phyloP scores from a whole-genome alignment of 805 yeast species.

The Cyberlindnera bimundalis region DNA sequence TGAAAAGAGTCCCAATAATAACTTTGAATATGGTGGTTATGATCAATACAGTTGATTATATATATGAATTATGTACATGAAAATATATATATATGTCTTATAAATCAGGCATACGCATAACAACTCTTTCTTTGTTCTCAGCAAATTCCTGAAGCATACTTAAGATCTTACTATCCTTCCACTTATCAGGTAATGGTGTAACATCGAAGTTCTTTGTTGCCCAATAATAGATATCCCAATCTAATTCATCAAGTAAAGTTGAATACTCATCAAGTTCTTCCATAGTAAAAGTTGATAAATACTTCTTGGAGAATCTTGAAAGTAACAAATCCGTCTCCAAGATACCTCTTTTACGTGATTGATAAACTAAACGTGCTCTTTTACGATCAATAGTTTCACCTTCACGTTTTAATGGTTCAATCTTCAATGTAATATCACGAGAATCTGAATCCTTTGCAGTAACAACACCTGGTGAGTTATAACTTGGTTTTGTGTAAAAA shows the following conservation, averaged over 20 bases:
- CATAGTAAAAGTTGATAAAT: constrained; percentile 53
- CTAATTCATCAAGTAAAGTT: constrained; percentile 82
- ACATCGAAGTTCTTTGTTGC: constrained; percentile 79
- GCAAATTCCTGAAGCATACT: constrained; percentile 66
- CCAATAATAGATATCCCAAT: constrained; percentile 99
- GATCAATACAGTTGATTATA: constrained; percentile 30
- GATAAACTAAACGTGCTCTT: constrained; percentile 86
- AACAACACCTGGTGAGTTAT: constrained; percentile 24
- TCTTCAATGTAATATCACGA: constrained; percentile 33
- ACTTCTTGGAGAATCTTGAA: constrained; percentile 78
- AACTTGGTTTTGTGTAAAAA: constrained; percentile 10
- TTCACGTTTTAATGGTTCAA: constrained; percentile 73
- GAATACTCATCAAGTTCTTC: constrained; percentile 85
- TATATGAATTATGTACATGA: neutral
- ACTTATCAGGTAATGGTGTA: constrained; percentile 83
- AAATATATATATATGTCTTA: neutral
- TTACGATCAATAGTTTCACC: constrained; percentile 72
- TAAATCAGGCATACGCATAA: constrained; percentile 84
- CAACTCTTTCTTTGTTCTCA: constrained; percentile 64
- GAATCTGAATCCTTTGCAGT: constrained; percentile 16
- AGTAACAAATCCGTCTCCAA: constrained; percentile 86
- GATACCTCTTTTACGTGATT: constrained; percentile 92
- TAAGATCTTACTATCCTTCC: constrained; percentile 70
- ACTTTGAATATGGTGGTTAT: constrained; percentile 38
- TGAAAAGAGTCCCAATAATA: constrained; percentile 27